Evolutionary conservation across 2,329 filamentous ascomycete genomes (phyloP), one percentile per base, ranked within the genome.

Genomic region (Pseudocercospora cruenta): DNA sequence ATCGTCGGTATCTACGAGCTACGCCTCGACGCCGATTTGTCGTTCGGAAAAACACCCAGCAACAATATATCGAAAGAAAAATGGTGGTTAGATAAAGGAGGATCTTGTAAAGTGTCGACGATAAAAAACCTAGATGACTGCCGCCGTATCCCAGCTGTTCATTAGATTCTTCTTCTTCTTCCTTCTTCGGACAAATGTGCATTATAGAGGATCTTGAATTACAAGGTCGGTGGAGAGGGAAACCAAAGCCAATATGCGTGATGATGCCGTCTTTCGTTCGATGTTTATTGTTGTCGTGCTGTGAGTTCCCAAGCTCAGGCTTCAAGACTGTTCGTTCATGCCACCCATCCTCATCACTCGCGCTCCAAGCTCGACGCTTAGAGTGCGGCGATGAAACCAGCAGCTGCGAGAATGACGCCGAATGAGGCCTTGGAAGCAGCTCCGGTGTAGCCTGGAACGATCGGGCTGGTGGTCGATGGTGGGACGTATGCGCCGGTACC

Each of bases 341-440:
- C 55, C 55, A 58, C 55, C 55, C 55, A 24, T 58, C 31, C 55
- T 39, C 55, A 43, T 58, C 31, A 58, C 51, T 10, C 16, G 55
- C 31, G n/a, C 28, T 43, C 55, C 55, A 58, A 55, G 51, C 51
- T 55, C 51, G 31, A 39, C 33, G 51, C 60, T 69, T 69, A 71
- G 65, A 71, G 69, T 54, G 69, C 69, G 61, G 69, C 69, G 60
- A 71, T 61, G 62, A 71, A 63, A 69, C 69, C 69, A 55, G 64
- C 67, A 53, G 69, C 69, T 51, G 68, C 69, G 53, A 71, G 49
- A 14, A 71, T 19, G 57, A 69, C 58, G 54, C 68, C 69, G 66
- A 67, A 68, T 5, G 68, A 68, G n/a, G 65, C 68, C 69, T 71
- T 70, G 66, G 43, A 49, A 49, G 63, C 69, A 58, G 67, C 69